Conservation (phyloP, 805 yeast genomes). For the Candida stauntonica region DNA sequence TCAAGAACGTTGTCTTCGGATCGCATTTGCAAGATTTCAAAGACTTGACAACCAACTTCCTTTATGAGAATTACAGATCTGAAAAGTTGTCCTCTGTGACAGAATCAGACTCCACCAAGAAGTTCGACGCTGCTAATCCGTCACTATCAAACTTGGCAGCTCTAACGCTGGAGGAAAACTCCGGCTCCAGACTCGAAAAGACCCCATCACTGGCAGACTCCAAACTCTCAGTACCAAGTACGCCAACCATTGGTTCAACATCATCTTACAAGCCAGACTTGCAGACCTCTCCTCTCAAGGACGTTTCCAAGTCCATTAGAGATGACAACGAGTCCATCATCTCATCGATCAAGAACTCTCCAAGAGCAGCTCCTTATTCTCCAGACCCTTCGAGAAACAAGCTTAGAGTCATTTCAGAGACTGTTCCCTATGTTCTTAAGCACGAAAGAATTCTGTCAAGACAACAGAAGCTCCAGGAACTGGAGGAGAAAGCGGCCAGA, state of each 20-base stretch:
- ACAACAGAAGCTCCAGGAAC: constrained; percentile 73
- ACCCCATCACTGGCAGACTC: background rate
- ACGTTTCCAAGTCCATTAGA: constrained; percentile 32
- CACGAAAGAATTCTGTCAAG: constrained; percentile 72
- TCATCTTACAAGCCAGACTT: constrained; percentile 19
- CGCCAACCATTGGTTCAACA: constrained; percentile 14
- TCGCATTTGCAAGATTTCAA: constrained; percentile 80
- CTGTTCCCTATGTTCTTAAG: constrained; percentile 78
- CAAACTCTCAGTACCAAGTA: constrained; percentile 7
- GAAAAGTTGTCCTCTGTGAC: constrained; percentile 65
- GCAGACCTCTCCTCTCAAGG: constrained; percentile 34
- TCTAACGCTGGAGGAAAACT: constrained; percentile 21
- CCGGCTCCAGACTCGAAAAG: constrained; percentile 3
- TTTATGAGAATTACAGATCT: constrained; percentile 77
- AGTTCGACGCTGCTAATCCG: constrained; percentile 38
- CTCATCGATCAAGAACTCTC: constrained; percentile 33
- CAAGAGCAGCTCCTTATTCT: constrained; percentile 26
- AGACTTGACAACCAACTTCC: constrained; percentile 71
- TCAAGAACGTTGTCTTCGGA: constrained; percentile 71
- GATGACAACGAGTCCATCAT: constrained; percentile 36
- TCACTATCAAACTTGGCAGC: constrained; percentile 64
- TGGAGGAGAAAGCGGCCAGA: constrained; percentile 73
- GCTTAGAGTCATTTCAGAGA: constrained; percentile 72
- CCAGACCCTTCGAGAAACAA: constrained; percentile 50
- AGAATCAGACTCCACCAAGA: constrained; percentile 10